A percentile compares a stretch with the other conserved stretches of the same genome.
Conservation (phyloP, 371 early-diverging fungal species). For the Batkoa obscura region DNA sequence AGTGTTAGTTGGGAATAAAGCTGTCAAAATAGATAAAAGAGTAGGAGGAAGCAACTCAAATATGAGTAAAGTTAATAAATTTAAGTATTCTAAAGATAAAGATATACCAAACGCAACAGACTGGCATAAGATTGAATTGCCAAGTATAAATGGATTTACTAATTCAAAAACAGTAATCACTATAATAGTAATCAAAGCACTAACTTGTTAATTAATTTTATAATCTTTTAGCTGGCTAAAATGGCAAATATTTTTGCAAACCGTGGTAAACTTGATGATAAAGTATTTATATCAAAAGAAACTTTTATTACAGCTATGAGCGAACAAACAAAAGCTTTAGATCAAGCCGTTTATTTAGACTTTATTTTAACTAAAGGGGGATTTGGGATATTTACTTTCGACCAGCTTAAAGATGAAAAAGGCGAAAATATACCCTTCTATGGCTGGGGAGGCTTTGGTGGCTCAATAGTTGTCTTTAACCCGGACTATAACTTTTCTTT, state of each 20-base stretch:
- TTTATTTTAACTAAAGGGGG: background rate
- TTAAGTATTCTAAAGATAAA: background rate
- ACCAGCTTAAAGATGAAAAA: slow-evolving; percentile 10
- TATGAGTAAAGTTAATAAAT: background rate
- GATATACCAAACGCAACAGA: background rate
- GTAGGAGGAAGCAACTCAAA: background rate
- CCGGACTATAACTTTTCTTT: slow-evolving; percentile 27
- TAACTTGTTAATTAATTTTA: background rate
- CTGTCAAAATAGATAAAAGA: background rate
- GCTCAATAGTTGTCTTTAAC: slow-evolving; percentile 30
- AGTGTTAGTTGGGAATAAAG: background rate
- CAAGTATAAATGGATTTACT: background rate
- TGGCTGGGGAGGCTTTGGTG: slow-evolving; percentile 36
- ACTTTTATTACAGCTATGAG: background rate
- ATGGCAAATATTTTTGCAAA: background rate
- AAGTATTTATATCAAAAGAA: background rate
- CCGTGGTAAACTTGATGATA: background rate
- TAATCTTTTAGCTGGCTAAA: background rate
- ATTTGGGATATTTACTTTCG: slow-evolving; percentile 1
- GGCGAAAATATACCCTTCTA: slow-evolving; percentile 12
- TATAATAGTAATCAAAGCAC: background rate
- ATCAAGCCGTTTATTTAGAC: background rate
- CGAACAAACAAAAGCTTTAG: background rate
- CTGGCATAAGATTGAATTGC: background rate
- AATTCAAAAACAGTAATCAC: background rate